phyloP scores from a whole-genome alignment of 495 filamentous ascomycete genomes.

The Aspergillus egyptiacus region DNA sequence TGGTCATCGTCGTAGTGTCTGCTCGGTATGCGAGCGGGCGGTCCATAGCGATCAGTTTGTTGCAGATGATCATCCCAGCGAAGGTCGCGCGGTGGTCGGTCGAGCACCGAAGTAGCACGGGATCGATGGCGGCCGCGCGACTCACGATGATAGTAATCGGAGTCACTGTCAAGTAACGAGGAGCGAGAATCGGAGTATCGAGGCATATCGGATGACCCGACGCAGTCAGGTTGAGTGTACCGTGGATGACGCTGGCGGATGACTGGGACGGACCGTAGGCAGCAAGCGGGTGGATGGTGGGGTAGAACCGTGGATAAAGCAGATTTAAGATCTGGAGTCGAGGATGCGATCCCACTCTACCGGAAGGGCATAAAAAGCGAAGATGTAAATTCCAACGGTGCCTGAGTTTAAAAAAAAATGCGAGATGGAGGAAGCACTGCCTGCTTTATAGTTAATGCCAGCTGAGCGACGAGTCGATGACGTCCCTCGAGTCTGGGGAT shows the following conservation, averaged over 20 bases:
- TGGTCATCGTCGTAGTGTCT: conserved; percentile 47
- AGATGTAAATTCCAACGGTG: background rate
- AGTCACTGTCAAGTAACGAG: conserved; percentile 41
- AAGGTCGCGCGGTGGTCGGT: conserved; percentile 39
- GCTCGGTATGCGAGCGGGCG: conserved; percentile 44
- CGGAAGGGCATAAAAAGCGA: background rate
- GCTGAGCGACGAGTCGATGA: conserved; percentile 11
- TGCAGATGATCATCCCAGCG: conserved; percentile 48
- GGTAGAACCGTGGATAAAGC: conserved; percentile 11
- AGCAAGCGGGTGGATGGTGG: conserved; percentile 6
- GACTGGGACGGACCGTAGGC: conserved; percentile 18
- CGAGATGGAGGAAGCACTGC: background rate
- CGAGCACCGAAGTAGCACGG: conserved; percentile 37
- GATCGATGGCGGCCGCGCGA: conserved; percentile 38
- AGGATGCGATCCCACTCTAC: background rate
- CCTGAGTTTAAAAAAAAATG: background rate
- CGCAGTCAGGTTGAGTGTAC: conserved; percentile 16
- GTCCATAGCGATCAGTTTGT: conserved; percentile 52
- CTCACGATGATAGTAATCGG: conserved; percentile 44
- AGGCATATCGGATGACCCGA: conserved; percentile 32
- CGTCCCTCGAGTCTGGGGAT: conserved; percentile 7
- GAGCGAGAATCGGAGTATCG: conserved; percentile 44
- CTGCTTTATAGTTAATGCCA: conserved; percentile 4
- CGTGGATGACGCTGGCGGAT: conserved; percentile 28
- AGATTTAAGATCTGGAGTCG: background rate